Base-by-base conservation (phyloP, 2,329 filamentous ascomycete genomes). In the Thelonectria blattea region DNA sequence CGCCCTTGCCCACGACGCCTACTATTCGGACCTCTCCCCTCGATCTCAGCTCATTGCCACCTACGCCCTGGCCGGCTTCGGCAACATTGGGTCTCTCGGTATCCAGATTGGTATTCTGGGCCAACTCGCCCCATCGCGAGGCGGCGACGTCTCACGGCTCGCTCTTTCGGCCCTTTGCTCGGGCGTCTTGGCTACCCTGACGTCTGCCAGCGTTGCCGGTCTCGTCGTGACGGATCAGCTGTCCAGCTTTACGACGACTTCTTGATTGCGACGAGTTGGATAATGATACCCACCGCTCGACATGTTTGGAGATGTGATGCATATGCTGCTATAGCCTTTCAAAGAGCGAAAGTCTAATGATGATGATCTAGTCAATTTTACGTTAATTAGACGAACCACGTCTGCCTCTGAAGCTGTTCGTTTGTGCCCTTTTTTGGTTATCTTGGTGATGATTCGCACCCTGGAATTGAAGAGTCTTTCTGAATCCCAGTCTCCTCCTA, bases 71-170 rank as follows among this genome's bases (percentile, higher is more conserved):
- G 96, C 92, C 76, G 87, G 87, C 24, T 92, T 92, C 74, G 93
- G 91, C 64, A 96, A 96, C 80, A 90, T 96, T 68, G 90, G 91
- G 55, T 94, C 91, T 30, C 84, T 96, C 49, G 92, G 92, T 73
- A 94, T 92, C 57, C 92, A 96, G 78, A 95, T 96, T 62, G 92
- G 92, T 80, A 91, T 96, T 60, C 83, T 96, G 53, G 86, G 89
- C 4, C 92, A 96, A 78, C 86, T 96, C 62, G 89, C 91, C 0
- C 92, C 92, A 0, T 81, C 82, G 4, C 86, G 92, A 46, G 84
- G 86, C 39, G 91, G 89, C 59, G 91, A 95, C 68, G 89, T 96
- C 11, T 88, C 91, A 4, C 83, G 83, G 48, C 83, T 96, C 27
- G 92, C 92, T 3, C 58, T 96, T 18, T 93, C 89, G 32, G 91